Evolutionary conservation across 2,329 filamentous ascomycete genomes (phyloP).

Genomic region (Ambrosiella cleistominuta): DNA sequence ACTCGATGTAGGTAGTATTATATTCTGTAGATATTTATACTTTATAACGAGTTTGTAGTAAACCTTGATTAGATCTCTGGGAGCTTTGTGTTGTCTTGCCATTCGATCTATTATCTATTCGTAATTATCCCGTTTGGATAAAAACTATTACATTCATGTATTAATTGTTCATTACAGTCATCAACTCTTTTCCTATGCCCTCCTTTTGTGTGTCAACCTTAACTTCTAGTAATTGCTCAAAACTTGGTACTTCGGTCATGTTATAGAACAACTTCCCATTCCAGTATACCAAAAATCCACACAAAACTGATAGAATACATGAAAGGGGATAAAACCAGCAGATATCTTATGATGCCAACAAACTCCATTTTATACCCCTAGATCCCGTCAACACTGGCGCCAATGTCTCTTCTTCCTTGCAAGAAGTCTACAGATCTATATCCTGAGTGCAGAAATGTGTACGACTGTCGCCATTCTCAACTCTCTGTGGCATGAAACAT

Average conservation of each 20-base stretch:
- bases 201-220: too few species aligned
- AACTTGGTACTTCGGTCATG: too few species aligned
- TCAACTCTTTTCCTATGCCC: too few species aligned
- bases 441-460: background rate
- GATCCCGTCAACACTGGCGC: background rate
- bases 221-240: too few species aligned
- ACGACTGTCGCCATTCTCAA: background rate
- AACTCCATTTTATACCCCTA: constrained; percentile 10
- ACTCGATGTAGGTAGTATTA: background rate
- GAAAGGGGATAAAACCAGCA: constrained; percentile 4
- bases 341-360: constrained; percentile 4
- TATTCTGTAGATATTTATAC: too few species aligned
- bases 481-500: constrained; percentile 2
- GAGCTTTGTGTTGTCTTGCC: too few species aligned
- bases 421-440: constrained; percentile 3
- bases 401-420: background rate
- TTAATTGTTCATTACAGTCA: too few species aligned
- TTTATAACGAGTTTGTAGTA: too few species aligned
- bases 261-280: background rate
- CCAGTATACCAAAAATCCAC: background rate
- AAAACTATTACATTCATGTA: background rate
- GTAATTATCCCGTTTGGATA: too few species aligned
- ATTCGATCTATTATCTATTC: too few species aligned
- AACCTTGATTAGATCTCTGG: too few species aligned
- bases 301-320: constrained; percentile 4